phyloP scores from a whole-genome alignment of 192 early-diverging fungal genomes.

The Linnemannia hyalina region DNA sequence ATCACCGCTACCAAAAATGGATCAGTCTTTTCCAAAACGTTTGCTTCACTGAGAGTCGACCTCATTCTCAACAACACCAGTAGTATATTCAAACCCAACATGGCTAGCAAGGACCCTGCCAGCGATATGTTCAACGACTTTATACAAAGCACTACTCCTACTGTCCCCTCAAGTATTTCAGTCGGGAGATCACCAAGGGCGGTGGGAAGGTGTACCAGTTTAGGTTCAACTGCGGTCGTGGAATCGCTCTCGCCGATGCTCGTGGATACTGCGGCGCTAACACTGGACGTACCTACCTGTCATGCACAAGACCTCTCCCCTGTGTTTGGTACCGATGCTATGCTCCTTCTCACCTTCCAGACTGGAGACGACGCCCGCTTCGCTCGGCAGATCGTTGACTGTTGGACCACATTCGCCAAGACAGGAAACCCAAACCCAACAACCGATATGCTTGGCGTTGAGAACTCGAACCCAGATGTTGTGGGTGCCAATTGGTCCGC shows the following conservation, averaged over 20 bases:
- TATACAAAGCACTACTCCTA: conserved; percentile 25
- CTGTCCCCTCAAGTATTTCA: conserved; percentile 19
- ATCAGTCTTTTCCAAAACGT: background rate
- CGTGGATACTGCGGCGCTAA: conserved; percentile 14
- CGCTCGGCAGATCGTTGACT: conserved; percentile 26
- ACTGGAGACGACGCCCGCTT: conserved; percentile 41
- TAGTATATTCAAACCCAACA: conserved; percentile 1
- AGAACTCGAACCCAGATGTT: conserved; percentile 13
- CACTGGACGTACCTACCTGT: conserved; percentile 23
- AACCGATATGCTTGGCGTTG: background rate
- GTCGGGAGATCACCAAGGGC: conserved; percentile 9
- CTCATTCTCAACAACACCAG: background rate
- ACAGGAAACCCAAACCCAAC: conserved; percentile 45
- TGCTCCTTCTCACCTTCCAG: background rate
- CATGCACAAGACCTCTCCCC: conserved; percentile 21
- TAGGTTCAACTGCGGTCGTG: conserved; percentile 24
- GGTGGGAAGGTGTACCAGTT: conserved; percentile 21
- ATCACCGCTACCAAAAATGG: background rate
- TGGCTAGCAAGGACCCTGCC: conserved; percentile 1
- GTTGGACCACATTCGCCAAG: conserved; percentile 42
- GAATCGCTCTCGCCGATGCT: background rate
- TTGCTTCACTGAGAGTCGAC: background rate
- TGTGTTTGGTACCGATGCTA: conserved; percentile 13
- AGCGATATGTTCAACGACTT: background rate
- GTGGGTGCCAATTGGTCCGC: background rate